phyloP scores from a whole-genome alignment of 2,329 filamentous ascomycete species.

The Lachnellula hyalina region DNA sequence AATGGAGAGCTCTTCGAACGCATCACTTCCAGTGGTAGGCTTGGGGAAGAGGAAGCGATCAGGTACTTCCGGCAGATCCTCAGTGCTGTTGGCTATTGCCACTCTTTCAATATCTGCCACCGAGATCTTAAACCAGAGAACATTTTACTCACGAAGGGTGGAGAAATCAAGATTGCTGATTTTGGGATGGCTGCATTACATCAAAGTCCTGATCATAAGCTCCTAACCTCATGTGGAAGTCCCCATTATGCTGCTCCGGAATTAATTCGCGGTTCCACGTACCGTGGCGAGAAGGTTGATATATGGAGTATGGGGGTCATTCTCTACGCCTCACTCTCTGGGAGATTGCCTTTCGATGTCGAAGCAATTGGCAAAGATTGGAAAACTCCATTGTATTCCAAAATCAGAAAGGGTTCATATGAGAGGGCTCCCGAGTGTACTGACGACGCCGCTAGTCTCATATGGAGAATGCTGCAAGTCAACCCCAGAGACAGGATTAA shows the following conservation, averaged over 20 bases:
- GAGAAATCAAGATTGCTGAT: conserved; percentile 88
- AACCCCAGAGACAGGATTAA: conserved; percentile 75
- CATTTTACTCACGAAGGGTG: conserved; percentile 72
- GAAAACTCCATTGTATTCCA: conserved; percentile 55
- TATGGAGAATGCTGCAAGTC: conserved; percentile 71
- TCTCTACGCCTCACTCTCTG: conserved; percentile 80
- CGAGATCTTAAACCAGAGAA: conserved; percentile 97
- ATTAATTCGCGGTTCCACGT: conserved; percentile 69
- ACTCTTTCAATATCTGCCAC: conserved; percentile 92
- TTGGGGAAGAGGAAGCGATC: conserved; percentile 75
- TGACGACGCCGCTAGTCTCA: conserved; percentile 68
- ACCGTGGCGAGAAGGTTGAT: conserved; percentile 81
- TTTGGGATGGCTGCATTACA: conserved; percentile 95
- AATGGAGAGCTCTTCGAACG: conserved; percentile 70
- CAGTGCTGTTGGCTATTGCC: conserved; percentile 85
- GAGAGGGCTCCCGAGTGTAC: conserved; percentile 59
- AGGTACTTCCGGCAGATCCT: conserved; percentile 91
- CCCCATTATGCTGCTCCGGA: conserved; percentile 96
- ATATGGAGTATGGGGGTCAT: conserved; percentile 94
- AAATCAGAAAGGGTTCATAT: conserved; percentile 55
- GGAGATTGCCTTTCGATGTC: conserved; percentile 75
- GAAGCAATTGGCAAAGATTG: conserved; percentile 28
- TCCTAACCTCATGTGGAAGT: conserved; percentile 89
- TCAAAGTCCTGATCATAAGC: conserved; percentile 70
- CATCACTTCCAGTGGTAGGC: conserved; percentile 66